Conservation (phyloP, 1,139 yeast species). For the Suhomyces atakaporum region DNA sequence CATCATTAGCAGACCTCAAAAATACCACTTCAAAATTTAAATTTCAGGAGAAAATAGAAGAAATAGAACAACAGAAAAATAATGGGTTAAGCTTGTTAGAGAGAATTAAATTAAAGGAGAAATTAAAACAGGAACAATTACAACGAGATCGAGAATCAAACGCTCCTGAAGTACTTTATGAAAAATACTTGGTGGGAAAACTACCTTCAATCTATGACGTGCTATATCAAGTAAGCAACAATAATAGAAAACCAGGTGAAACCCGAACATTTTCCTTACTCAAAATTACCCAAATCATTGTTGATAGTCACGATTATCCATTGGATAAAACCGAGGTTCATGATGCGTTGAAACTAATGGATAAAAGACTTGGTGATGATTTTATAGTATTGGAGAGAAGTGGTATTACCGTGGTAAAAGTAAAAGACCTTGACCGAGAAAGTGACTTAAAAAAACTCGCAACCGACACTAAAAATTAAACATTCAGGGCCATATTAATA, state of each 20-base stretch:
- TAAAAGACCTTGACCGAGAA: conserved; percentile 29
- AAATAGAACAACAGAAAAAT: conserved; percentile 20
- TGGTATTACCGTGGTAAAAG: conserved; percentile 30
- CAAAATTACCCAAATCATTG: conserved; percentile 29
- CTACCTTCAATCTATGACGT: conserved; percentile 40
- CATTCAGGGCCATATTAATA: too few relatives aligned
- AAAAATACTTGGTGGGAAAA: conserved; percentile 43
- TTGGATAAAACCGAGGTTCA: conserved; percentile 33
- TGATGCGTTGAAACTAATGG: conserved; percentile 27
- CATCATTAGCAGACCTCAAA: conserved; percentile 21
- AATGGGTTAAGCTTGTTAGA: conserved; percentile 45
- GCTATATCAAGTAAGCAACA: conserved; percentile 30
- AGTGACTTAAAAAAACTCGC: conserved; percentile 28
- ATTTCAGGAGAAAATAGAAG: conserved; percentile 30
- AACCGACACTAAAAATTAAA: too few relatives aligned
- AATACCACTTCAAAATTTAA: conserved; percentile 37
- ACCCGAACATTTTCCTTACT: conserved; percentile 25
- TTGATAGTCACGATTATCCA: conserved; percentile 39
- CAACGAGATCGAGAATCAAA: conserved; percentile 8
- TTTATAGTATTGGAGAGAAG: conserved; percentile 22
- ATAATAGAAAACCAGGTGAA: conserved; percentile 4
- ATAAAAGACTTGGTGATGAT: conserved; percentile 20
- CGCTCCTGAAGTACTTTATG: conserved; percentile 38
- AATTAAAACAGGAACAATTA: conserved; percentile 12
- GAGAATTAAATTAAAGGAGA: conserved; percentile 25